Percentiles rank a stretch among this genome's conserved stretches.
Evolutionary conservation across 306 rosid species (phyloP).

Genomic region (Sindora glabra): DNA sequence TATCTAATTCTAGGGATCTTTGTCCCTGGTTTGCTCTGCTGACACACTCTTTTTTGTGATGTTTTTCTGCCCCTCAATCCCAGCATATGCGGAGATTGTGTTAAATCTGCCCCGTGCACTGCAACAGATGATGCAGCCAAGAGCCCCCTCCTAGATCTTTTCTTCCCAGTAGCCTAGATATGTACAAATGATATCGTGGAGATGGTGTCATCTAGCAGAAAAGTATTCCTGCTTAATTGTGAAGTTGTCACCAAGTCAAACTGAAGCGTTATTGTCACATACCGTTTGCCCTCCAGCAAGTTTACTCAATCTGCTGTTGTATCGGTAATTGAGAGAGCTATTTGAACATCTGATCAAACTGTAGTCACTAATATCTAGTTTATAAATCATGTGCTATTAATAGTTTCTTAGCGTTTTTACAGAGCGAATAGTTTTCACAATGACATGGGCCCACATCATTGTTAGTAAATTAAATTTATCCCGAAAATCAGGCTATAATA

Average conservation of each 20-base stretch:
- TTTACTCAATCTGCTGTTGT: constrained; percentile 14
- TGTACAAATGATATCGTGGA: constrained; percentile 40
- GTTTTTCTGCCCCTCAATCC: constrained; percentile 1
- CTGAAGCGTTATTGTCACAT: constrained; percentile 6
- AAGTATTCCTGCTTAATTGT: neutral
- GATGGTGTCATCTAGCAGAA: constrained; percentile 16
- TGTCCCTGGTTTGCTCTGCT: constrained; percentile 1
- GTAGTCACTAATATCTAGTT: too few relatives aligned
- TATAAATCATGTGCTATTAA: too few relatives aligned
- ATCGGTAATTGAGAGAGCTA: constrained; percentile 9
- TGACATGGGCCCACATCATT: too few relatives aligned
- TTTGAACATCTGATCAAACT: too few relatives aligned
- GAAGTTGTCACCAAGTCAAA: constrained; percentile 2
- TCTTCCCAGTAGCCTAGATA: constrained; percentile 8
- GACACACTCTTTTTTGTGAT: neutral
- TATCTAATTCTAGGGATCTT: neutral
- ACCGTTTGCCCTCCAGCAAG: neutral
- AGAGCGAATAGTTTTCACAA: too few relatives aligned
- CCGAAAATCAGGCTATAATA: too few relatives aligned
- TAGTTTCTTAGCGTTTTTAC: too few relatives aligned
- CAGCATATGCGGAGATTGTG: constrained; percentile 94
- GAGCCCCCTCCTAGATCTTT: constrained; percentile 19
- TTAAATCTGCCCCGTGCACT: constrained; percentile 71
- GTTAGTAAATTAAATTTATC: too few relatives aligned
- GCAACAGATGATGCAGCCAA: constrained; percentile 44